Conservation (phyloP, 345 rosid genomes). For the Trapa incisa region DNA sequence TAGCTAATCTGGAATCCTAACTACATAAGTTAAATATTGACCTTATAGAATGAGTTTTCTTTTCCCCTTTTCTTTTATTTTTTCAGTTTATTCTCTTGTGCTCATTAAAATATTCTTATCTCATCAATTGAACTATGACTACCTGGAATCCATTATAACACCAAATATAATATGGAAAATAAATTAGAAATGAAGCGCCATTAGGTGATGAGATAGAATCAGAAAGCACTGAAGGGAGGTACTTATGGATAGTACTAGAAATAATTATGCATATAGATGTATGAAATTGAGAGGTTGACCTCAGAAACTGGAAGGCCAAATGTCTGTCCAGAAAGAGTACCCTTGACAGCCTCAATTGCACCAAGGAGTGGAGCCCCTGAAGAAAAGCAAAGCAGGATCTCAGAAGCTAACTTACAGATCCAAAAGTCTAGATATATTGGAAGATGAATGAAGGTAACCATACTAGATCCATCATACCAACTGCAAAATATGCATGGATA, state of each 20-base stretch:
- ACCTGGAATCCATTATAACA: background rate
- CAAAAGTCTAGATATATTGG: background rate
- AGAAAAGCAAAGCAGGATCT: slow-evolving; percentile 10
- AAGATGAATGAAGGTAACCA: slow-evolving; percentile 6
- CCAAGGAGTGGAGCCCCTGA: slow-evolving; percentile 98
- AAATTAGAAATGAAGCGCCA: background rate
- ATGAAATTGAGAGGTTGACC: slow-evolving; percentile 40
- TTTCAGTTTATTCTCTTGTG: too few species aligned
- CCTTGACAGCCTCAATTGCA: slow-evolving; percentile 67
- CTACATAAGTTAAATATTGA: background rate
- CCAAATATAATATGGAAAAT: background rate
- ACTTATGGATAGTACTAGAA: background rate
- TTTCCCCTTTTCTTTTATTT: too few species aligned
- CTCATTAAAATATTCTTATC: background rate
- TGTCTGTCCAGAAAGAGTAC: slow-evolving; percentile 65
- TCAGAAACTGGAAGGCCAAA: slow-evolving; percentile 94
- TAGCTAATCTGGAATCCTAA: background rate
- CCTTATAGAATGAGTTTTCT: background rate
- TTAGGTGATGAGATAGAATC: background rate
- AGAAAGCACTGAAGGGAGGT: background rate
- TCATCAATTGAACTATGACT: background rate
- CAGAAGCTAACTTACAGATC: slow-evolving; percentile 1
- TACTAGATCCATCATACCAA: slow-evolving; percentile 41
- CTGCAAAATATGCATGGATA: slow-evolving; percentile 88
- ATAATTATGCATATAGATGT: background rate